Base-by-base conservation (phyloP, 768 basidiomycete genomes). In the Lactarius sanguifluus region DNA sequence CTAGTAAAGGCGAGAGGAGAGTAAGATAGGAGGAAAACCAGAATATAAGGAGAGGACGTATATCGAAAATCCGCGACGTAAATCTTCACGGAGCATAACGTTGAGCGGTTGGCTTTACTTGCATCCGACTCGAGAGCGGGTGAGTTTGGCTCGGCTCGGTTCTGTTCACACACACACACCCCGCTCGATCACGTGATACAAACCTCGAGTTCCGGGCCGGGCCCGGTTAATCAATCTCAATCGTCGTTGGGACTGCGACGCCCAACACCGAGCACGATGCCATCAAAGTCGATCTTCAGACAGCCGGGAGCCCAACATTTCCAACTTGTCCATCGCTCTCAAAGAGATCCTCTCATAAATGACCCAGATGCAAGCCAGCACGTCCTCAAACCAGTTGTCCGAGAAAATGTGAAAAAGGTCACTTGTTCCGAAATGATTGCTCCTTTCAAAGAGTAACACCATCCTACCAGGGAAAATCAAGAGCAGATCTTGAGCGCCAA, bases 281-380 rank as follows among this genome's bases (percentile, higher is more conserved):
- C 91, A 45, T 79, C 82, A 71, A 92, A 90, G 79, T 96, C 95
- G 16, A 84, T 95, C 69, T 99, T 92, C 80, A 87, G 94, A 66
- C 89, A 88, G 70, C 92, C 96, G 9, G 93, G 92, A 25, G 88
- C 90, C 63, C 87, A 89, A 73, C 96, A 98, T 75, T 98, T 96
- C 72, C 96, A 98, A 79, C 91, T 99, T 45, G 96, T 99, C 25
- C 94, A 98, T 75, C 85, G 97, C 66, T 98, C 96, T 9, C 95
- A 95, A 73, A 81, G 96, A 54, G 97, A 98, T 78, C 97, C 97
- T 2, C 85, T 96, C 58, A 94, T 95, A 70, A 90, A 98, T 73
- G 96, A 98, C 72, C 87, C 93, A 2, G 92, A 94, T 65, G 93
- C 94, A 0, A 88, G 88, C 60, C 84, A 87, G 68, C 88, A 94